Base-by-base conservation (phyloP, 352 stramenopile genomes). In the Phytophthora parvispora region DNA sequence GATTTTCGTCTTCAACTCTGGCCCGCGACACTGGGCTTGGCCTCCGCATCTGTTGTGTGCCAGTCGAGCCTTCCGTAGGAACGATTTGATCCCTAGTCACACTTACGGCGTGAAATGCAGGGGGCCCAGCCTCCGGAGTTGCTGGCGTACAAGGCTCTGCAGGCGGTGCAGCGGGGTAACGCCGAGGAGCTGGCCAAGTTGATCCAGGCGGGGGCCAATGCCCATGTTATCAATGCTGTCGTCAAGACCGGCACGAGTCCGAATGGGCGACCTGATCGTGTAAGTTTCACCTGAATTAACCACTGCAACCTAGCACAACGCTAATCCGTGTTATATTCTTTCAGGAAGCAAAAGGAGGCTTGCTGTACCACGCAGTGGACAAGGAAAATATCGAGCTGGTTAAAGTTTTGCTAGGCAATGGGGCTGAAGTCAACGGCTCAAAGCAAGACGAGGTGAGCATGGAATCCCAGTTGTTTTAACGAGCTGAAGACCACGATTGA, bases 151-250 rank as follows among this genome's bases (percentile, higher is more conserved):
- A 77, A 67, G 53, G 69, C 69, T 6, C 49, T 77, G 15, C 69
- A 77, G 32, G 69, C 69, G 48, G 69, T 73, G 3, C 69, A 77
- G 50, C 64, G 58, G 0, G 69, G 69, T 34, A 73, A 77, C 20
- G 64, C 69, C 3, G 64, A 77, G 40, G 69, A 77, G 27, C 24
- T 77, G 25, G 42, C 65, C 24, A 69, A 77, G 47, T 53, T 74
- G 32, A 69, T 77, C 15, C 45, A 74, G 34, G 69, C 69, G 2
- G 69, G 69, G 18, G 69, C 69, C 42, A 73, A 77, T 24, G 64
- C 69, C 24, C 69, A 77, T 20, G 69, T 77, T 38, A 77, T 77
- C 34, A 77, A 77, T 28, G 64, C 69, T 36, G 64, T 77, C 29
- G 64, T 77, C 38, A 77, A 77, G 47, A 64, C 69, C 13, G 59